Percentiles rank a stretch among this genome's conserved stretches.
Evolutionary conservation across 2,329 filamentous ascomycete species (phyloP).

Genomic region (Cladosporium sp.): DNA sequence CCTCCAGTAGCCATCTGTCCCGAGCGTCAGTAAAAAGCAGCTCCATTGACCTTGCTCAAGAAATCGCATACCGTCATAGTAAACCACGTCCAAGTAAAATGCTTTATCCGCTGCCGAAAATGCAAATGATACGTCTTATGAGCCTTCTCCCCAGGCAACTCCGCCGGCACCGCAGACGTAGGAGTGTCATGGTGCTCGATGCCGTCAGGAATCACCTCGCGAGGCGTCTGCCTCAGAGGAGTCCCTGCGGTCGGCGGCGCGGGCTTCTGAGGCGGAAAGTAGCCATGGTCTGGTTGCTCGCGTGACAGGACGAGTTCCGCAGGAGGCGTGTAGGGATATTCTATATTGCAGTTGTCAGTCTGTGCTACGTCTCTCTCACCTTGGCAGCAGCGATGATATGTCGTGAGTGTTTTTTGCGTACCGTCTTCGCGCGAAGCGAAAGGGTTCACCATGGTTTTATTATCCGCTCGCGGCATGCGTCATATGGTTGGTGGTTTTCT

Average conservation of each 20-base stretch:
- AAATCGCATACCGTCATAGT: slow-evolving; percentile 55
- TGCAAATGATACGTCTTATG: slow-evolving; percentile 22
- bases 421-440: slow-evolving; percentile 7
- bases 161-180: not conserved
- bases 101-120: slow-evolving; percentile 59
- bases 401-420: not conserved
- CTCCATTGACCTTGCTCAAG: not conserved
- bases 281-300: slow-evolving; percentile 6
- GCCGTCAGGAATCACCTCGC: slow-evolving; percentile 5
- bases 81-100: slow-evolving; percentile 79
- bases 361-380: not conserved
- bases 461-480: not conserved
- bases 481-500: not conserved
- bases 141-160: not conserved
- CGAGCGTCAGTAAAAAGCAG: slow-evolving; percentile 1
- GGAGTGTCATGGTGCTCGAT: not conserved
- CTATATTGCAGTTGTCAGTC: not conserved
- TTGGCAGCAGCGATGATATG: not conserved
- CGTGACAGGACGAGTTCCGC: not conserved
- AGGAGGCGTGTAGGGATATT: slow-evolving; percentile 12
- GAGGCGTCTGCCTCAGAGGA: not conserved
- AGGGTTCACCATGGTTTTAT: not conserved
- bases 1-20: slow-evolving; percentile 61
- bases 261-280: slow-evolving; percentile 16
- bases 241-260: slow-evolving; percentile 2